Conservation (phyloP, 176 grass and related monocot genomes). For the Hsuehochloa calcarea region DNA sequence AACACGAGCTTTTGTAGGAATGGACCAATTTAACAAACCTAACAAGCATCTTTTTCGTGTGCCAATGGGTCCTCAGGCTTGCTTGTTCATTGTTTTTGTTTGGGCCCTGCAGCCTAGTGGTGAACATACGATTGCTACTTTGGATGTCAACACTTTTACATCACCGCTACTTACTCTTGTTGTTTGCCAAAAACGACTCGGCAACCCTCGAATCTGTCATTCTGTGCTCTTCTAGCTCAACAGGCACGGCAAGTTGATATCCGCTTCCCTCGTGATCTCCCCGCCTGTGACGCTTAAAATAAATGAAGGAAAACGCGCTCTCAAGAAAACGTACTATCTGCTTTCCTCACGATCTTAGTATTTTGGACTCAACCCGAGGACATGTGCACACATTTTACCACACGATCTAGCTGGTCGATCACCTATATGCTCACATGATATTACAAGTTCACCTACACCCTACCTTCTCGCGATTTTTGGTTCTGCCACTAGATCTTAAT, state of each 20-base stretch:
- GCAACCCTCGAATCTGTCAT: not conserved
- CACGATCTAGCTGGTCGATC: not conserved
- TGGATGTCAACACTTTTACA: not conserved
- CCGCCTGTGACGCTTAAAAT: not conserved
- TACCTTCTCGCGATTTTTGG: too few relatives aligned
- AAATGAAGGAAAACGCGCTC: not conserved
- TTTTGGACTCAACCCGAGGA: not conserved
- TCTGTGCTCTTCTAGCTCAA: not conserved
- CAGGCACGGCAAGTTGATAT: not conserved
- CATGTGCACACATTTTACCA: not conserved
- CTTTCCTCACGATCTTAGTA: too few relatives aligned
- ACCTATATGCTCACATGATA: not conserved
- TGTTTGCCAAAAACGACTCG: not conserved
- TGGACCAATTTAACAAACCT: slow-evolving; percentile 37
- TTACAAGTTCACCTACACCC: not conserved
- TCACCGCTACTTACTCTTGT: not conserved
- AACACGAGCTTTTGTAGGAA: slow-evolving; percentile 39
- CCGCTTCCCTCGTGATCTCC: not conserved
- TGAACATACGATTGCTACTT: not conserved
- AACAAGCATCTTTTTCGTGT: not conserved
- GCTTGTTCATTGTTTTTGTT: not conserved
- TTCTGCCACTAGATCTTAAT: not conserved
- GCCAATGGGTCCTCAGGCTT: slow-evolving; percentile 24
- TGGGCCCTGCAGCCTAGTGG: slow-evolving; percentile 19
- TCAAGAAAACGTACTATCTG: too few relatives aligned